Evolutionary conservation across 768 basidiomycete species (phyloP), one percentile per base, ranked within the genome.

Genomic region (Termitomyces sp.): DNA sequence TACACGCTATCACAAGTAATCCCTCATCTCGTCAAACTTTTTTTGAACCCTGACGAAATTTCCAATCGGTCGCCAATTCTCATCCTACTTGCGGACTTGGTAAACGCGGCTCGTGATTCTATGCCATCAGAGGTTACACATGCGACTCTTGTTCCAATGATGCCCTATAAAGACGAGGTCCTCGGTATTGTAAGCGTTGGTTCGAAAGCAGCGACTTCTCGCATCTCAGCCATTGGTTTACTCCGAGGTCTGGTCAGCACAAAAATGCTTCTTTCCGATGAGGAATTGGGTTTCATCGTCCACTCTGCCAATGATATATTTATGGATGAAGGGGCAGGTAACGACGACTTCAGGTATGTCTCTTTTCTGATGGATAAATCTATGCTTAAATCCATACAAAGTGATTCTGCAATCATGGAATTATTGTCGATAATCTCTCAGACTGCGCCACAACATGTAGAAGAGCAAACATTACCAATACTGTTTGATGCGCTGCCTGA

Each of bases 201-300:
- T 12, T 69, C 88, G 55, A 84, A 79, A 62, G 70, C 72, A 2
- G 47, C 79, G 5, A 67, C 80, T 2, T 79, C 85, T 5, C 76
- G 84, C 24, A 71, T 76, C 32, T 76, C 84, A 22, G 87, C 90
- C 0, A 71, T 97, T 18, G 77, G 80, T 6, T 86, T 85, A 7
- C 72, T 94, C 46, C 80, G 82, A 41, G 80, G 80, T 20, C 67
- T 97, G 62, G 78, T 87, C n/a, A 81, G 80, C 8, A 85, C 91
- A 2, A 73, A 78, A 7, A 70, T 69, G 0, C 79, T 94, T 46
- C 74, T 96, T 37, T 74, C 82, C 0, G 79, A 86, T 52, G 81
- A 86, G 20, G 95, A 99, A 67, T 70, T 92, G 12, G 83, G 85
- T 3, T 94, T 88, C 66, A 74, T 93, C 41, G 88, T 96, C 1